Percentiles rank a stretch among this genome's conserved stretches.
These are phyloP conservation scores for Trichoderma sp. DNA, from an alignment of 2,329 filamentous ascomycete genomes.

Conservation along the genomic window DNA sequence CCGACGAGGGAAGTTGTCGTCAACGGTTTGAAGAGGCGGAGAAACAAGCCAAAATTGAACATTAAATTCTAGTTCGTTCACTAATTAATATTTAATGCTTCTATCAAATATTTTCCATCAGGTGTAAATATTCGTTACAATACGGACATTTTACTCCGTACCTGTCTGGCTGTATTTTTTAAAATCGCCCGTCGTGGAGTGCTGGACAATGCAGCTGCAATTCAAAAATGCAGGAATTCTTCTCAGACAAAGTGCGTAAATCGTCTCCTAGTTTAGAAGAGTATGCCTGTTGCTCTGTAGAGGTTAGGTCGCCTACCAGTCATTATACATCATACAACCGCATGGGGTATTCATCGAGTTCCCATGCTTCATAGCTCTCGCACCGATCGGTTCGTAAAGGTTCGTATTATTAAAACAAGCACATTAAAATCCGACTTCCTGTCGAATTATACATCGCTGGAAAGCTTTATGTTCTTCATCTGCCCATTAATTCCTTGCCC, in stretches of 20 bases:
- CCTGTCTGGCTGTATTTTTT: accelerated
- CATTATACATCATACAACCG: accelerated
- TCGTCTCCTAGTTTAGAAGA: background rate
- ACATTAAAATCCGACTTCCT: background rate
- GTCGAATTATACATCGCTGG: background rate
- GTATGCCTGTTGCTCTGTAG: background rate
- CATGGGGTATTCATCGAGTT: background rate
- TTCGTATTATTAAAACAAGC: background rate
- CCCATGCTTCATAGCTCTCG: background rate
- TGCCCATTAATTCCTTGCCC: slow-evolving; percentile 12
- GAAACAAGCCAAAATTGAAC: background rate
- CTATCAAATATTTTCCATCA: background rate
- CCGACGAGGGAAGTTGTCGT: background rate
- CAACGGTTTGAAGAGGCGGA: accelerated
- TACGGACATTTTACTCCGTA: background rate
- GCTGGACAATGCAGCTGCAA: background rate
- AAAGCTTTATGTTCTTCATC: slow-evolving; percentile 18
- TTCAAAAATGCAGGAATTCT: background rate
- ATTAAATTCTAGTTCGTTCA: background rate
- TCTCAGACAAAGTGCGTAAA: background rate
- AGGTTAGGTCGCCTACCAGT: accelerated
- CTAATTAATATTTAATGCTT: background rate
- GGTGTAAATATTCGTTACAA: background rate
- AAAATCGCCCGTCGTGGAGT: background rate
- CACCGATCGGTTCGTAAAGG: background rate